phyloP scores from a whole-genome alignment of 352 stramenopile genomes.

The Pythium inflatum region DNA sequence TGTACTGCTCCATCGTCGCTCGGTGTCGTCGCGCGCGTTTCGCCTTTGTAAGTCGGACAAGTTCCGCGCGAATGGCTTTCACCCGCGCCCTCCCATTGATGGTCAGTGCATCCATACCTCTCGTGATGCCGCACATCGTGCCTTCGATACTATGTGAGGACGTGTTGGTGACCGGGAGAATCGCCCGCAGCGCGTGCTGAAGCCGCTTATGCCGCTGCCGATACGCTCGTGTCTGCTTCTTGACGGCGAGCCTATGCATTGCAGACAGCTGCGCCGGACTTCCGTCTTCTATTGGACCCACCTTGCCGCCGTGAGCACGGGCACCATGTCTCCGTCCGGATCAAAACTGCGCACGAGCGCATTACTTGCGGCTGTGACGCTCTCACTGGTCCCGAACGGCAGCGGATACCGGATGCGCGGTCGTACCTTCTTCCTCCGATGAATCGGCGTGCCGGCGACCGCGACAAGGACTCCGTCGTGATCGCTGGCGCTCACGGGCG shows the following conservation, averaged over 20 bases:
- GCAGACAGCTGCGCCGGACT: constrained; percentile 1
- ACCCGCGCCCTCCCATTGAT: not conserved
- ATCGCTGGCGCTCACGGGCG: constrained; percentile 10
- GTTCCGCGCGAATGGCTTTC: not conserved
- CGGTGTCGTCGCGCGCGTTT: not conserved
- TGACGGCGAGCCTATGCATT: not conserved
- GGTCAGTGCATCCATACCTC: not conserved
- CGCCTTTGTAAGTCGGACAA: not conserved
- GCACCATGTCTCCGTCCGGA: not conserved
- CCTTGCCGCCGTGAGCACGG: not conserved
- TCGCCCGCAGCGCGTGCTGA: not conserved
- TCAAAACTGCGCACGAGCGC: not conserved
- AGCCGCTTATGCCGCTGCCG: not conserved
- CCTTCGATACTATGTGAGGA: not conserved
- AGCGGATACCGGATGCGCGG: constrained; percentile 9
- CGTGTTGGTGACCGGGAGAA: not conserved
- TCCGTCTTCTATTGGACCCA: not conserved
- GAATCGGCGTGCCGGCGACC: not conserved
- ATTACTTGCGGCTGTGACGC: not conserved
- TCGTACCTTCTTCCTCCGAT: not conserved
- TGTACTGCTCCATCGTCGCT: not conserved
- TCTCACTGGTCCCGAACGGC: not conserved
- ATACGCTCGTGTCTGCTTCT: not conserved
- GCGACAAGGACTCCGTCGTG: constrained; percentile 1
- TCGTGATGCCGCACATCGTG: constrained; percentile 4